Conservation (phyloP, 176 grass and related monocot species). For the Phyllostachys edulis region DNA sequence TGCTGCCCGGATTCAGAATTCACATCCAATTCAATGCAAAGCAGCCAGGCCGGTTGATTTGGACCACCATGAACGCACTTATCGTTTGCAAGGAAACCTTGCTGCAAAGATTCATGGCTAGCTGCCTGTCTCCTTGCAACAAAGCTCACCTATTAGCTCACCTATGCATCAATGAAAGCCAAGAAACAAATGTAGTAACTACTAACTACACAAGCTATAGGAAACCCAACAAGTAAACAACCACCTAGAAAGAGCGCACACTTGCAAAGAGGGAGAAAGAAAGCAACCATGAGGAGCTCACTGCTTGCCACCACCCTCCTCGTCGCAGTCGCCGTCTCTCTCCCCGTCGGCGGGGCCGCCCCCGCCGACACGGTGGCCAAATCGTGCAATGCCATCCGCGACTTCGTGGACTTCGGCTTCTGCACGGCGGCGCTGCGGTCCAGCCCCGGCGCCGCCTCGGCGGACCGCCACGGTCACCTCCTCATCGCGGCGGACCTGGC, state of each 20-base stretch:
- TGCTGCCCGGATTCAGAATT: too few species aligned
- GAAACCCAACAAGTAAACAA: not conserved
- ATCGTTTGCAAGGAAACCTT: too few species aligned
- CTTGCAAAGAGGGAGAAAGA: not conserved
- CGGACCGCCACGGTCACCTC: slow-evolving; percentile 40
- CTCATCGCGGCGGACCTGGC: slow-evolving; percentile 42
- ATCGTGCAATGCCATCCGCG: slow-evolving; percentile 43
- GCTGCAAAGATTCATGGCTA: too few species aligned
- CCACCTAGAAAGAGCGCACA: not conserved
- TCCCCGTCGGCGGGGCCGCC: not conserved
- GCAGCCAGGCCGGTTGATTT: too few species aligned
- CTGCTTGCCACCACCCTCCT: not conserved
- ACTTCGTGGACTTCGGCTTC: slow-evolving; percentile 45
- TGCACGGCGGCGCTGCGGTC: slow-evolving; percentile 30
- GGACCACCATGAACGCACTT: too few species aligned
- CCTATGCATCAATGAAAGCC: not conserved
- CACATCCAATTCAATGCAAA: too few species aligned
- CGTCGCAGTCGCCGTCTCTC: not conserved
- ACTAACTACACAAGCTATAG: not conserved
- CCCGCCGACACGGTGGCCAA: slow-evolving; percentile 8
- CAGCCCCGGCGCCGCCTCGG: not conserved
- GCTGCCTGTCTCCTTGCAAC: too few species aligned
- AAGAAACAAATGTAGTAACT: not conserved
- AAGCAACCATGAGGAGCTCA: not conserved
- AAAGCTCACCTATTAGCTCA: not conserved